phyloP scores from a whole-genome alignment of 352 stramenopile species.

The Phytophthora crassamura region DNA sequence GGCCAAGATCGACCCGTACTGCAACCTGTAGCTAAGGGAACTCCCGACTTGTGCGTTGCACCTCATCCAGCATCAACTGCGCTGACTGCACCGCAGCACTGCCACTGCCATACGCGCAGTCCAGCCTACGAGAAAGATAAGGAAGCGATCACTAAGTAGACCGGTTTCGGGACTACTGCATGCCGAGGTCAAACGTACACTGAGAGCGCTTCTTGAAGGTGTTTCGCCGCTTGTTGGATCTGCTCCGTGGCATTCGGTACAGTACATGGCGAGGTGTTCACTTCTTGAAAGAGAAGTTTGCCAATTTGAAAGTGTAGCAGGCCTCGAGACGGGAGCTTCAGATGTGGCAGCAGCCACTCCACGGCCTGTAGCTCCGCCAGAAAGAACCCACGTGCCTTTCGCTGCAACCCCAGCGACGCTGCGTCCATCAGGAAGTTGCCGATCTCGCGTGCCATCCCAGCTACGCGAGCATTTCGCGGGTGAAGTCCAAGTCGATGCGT shows the following conservation, averaged over 20 bases:
- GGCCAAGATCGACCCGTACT: constrained; percentile 77
- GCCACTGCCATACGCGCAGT: constrained; percentile 35
- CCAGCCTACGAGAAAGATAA: constrained; percentile 21
- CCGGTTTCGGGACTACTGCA: neutral
- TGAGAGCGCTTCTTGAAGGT: constrained; percentile 45
- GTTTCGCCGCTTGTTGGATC: constrained; percentile 29
- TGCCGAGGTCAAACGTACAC: constrained; percentile 33
- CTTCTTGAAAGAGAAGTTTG: constrained; percentile 39
- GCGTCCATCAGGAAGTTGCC: constrained; percentile 48
- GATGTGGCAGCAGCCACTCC: constrained; percentile 49
- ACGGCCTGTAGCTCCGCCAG: constrained; percentile 40
- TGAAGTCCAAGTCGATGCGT: constrained; percentile 33
- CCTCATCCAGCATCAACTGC: constrained; percentile 36
- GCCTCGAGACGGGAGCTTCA: constrained; percentile 49
- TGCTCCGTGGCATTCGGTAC: constrained; percentile 9
- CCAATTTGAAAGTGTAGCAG: constrained; percentile 56
- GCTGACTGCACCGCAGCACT: constrained; percentile 28
- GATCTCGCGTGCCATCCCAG: constrained; percentile 41
- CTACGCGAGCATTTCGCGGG: constrained; percentile 39
- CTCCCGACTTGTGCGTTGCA: constrained; percentile 20
- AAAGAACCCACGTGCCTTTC: constrained; percentile 32
- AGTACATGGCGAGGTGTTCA: neutral
- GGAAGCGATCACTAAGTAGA: neutral
- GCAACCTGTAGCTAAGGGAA: constrained; percentile 52
- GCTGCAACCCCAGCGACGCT: constrained; percentile 7